phyloP scores from a whole-genome alignment of 2,329 filamentous ascomycete genomes.

The Sarocladium strictum region DNA sequence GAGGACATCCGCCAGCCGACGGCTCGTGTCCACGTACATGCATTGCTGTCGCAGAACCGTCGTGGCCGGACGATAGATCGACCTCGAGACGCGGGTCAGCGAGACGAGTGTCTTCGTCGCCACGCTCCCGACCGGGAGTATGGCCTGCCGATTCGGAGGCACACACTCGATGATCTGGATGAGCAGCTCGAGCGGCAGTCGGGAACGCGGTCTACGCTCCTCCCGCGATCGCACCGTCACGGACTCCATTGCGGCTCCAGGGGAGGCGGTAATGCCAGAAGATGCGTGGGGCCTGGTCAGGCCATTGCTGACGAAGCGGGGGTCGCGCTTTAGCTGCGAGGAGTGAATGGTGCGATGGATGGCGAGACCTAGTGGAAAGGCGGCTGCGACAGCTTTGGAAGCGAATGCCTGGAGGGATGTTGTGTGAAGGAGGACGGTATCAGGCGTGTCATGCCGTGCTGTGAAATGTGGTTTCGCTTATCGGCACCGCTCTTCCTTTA shows the following conservation, averaged over 20 bases:
- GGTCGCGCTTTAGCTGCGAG: conserved; percentile 1
- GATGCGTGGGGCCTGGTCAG: neutral
- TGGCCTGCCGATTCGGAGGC: conserved; percentile 23
- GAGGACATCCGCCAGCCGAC: conserved; percentile 27
- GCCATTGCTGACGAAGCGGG: neutral
- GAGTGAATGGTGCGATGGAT: neutral
- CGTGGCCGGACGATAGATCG: conserved; percentile 33
- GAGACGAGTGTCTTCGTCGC: conserved; percentile 38
- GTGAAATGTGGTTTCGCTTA: too few species aligned
- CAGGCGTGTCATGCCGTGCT: too few species aligned
- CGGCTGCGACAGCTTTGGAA: too few species aligned
- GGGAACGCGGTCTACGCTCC: conserved; percentile 7
- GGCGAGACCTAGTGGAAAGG: neutral
- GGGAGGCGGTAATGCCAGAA: neutral
- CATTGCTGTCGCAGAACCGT: conserved; percentile 39
- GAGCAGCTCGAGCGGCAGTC: conserved; percentile 29
- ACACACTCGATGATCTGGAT: conserved; percentile 29
- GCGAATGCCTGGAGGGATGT: too few species aligned
- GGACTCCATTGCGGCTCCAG: too few species aligned
- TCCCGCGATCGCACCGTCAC: neutral
- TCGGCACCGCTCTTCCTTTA: too few species aligned
- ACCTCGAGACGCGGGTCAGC: conserved; percentile 35
- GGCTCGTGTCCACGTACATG: conserved; percentile 35
- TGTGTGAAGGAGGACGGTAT: too few species aligned
- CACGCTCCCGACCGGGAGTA: conserved; percentile 31